A percentile compares a stretch with the other conserved stretches of the same genome.
Conservation (phyloP, 1,284 basidiomycete species). For the Abortiporus biennis region DNA sequence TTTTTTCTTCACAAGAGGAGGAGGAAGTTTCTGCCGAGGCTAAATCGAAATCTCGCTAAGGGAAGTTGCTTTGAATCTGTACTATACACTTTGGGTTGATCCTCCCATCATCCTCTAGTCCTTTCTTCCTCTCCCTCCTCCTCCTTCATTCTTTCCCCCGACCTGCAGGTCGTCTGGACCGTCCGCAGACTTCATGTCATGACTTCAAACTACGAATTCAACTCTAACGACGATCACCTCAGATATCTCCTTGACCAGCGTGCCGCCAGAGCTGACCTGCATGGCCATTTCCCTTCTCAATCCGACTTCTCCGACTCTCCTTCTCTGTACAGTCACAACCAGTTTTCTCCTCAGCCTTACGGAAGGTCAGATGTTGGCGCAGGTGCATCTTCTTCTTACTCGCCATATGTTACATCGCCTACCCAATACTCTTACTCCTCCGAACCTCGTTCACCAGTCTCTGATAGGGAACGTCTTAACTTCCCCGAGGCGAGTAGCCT, state of each 20-base stretch:
- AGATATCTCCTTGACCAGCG: conserved; percentile 50
- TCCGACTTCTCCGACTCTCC: conserved; percentile 60
- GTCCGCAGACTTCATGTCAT: conserved; percentile 17
- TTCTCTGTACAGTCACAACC: conserved; percentile 57
- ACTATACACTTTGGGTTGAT: too few species aligned
- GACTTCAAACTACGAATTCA: conserved; percentile 22
- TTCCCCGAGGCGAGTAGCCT: conserved; percentile 46
- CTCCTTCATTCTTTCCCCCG: conserved; percentile 4
- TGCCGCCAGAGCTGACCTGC: conserved; percentile 39
- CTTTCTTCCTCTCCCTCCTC: not conserved
- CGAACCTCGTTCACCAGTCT: conserved; percentile 22
- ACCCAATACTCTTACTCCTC: conserved; percentile 17
- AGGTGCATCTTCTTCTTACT: conserved; percentile 13
- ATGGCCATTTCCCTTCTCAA: conserved; percentile 44
- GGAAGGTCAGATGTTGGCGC: conserved; percentile 22
- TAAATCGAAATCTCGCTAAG: too few species aligned
- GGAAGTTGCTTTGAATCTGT: too few species aligned
- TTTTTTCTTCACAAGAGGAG: too few species aligned
- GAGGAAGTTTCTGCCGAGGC: too few species aligned
- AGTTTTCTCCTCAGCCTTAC: conserved; percentile 43
- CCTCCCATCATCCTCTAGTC: conserved; percentile 6
- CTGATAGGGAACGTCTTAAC: conserved; percentile 37
- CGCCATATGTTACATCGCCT: conserved; percentile 16
- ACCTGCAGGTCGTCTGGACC: not conserved
- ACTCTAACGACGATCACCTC: conserved; percentile 39